These are phyloP conservation scores for Apophysomyces elegans DNA, from an alignment of 371 early-diverging fungal genomes.

Conservation along the genomic window DNA sequence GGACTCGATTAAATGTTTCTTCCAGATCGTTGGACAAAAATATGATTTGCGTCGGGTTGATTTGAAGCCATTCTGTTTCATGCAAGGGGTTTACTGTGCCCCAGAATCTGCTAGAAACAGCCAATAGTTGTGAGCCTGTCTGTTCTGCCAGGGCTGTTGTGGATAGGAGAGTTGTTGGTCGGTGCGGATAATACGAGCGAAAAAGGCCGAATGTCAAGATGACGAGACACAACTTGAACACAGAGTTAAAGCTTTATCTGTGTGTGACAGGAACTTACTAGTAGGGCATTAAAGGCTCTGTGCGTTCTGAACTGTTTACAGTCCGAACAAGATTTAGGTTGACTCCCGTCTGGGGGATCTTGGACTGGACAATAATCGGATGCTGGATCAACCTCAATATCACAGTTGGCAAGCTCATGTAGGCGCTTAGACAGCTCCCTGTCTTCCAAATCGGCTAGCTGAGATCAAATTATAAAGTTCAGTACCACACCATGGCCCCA, in stretches of 20 bases:
- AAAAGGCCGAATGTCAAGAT: slow-evolving; percentile 24
- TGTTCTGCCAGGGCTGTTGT: slow-evolving; percentile 10
- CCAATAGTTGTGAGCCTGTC: slow-evolving; percentile 5
- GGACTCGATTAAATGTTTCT: not conserved
- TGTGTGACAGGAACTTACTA: slow-evolving; percentile 24
- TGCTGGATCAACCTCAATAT: slow-evolving; percentile 23
- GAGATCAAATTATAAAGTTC: slow-evolving; percentile 8
- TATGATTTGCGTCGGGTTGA: slow-evolving; percentile 24
- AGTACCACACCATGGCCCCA: slow-evolving; percentile 7
- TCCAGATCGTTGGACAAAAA: slow-evolving; percentile 13
- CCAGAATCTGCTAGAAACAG: slow-evolving; percentile 36
- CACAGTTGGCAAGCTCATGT: slow-evolving; percentile 27
- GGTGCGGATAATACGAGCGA: slow-evolving; percentile 9
- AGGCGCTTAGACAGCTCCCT: slow-evolving; percentile 34
- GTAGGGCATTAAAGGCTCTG: slow-evolving; percentile 31
- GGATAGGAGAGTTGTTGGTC: not conserved
- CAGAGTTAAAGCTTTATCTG: not conserved
- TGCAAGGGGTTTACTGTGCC: slow-evolving; percentile 32
- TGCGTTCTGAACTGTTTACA: slow-evolving; percentile 38
- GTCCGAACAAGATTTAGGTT: slow-evolving; percentile 28
- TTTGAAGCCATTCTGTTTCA: slow-evolving; percentile 20
- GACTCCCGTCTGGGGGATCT: slow-evolving; percentile 19
- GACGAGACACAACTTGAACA: slow-evolving; percentile 26
- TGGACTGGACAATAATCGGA: slow-evolving; percentile 32
- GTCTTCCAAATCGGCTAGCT: slow-evolving; percentile 36